A percentile compares a stretch with the other conserved stretches of the same genome.
phyloP scores from a whole-genome alignment of 805 yeast species.

The Debaryomyces maramus region DNA sequence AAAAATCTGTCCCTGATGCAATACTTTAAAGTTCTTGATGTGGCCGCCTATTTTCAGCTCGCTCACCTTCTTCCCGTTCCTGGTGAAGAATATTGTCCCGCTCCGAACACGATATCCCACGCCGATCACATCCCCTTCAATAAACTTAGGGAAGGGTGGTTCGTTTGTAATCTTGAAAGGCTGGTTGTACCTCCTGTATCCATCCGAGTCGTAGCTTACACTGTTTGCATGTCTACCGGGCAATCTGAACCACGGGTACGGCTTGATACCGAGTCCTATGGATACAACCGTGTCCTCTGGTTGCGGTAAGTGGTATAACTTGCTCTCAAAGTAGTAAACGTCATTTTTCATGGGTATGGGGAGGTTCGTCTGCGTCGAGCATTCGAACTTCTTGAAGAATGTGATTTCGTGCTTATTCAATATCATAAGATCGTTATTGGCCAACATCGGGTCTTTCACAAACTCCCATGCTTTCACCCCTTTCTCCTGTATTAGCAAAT shows the following conservation, averaged over 20 bases:
- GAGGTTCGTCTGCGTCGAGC: slow-evolving; percentile 74
- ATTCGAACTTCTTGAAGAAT: slow-evolving; percentile 58
- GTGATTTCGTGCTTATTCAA: slow-evolving; percentile 64
- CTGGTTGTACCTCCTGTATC: slow-evolving; percentile 75
- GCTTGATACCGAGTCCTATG: slow-evolving; percentile 79
- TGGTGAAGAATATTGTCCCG: slow-evolving; percentile 88
- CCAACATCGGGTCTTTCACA: slow-evolving; percentile 53
- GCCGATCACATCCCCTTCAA: slow-evolving; percentile 90
- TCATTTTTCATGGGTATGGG: slow-evolving; percentile 84
- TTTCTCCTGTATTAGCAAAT: slow-evolving; percentile 73
- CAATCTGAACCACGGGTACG: slow-evolving; percentile 89
- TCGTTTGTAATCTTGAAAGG: slow-evolving; percentile 57
- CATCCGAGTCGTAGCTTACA: slow-evolving; percentile 83
- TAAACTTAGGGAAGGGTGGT: slow-evolving; percentile 55
- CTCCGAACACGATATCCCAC: slow-evolving; percentile 81
- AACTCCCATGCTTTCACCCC: slow-evolving; percentile 93
- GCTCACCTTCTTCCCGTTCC: slow-evolving; percentile 86
- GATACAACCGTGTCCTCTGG: slow-evolving; percentile 59
- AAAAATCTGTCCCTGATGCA: slow-evolving; percentile 51
- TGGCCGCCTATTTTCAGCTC: slow-evolving; percentile 85
- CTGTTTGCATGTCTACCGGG: slow-evolving; percentile 92
- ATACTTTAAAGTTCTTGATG: slow-evolving; percentile 63
- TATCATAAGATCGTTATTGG: slow-evolving; percentile 58
- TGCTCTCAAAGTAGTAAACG: slow-evolving; percentile 86
- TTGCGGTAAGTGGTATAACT: slow-evolving; percentile 68